phyloP scores from a whole-genome alignment of 345 rosid species.

The Erysimum cheiranthoides region DNA sequence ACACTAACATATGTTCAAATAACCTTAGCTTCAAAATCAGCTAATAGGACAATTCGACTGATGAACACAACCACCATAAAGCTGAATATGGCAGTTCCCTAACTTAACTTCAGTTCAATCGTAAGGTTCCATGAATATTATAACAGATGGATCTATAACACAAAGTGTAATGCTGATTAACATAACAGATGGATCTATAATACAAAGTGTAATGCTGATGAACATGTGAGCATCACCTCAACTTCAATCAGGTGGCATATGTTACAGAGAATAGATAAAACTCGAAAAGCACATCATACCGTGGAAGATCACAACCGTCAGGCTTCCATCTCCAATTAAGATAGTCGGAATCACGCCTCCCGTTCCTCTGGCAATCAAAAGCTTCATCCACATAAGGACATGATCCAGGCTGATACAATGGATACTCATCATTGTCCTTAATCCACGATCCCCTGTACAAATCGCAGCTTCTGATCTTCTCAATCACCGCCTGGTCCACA shows the following conservation, averaged over 20 bases:
- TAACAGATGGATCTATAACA: too few relatives aligned
- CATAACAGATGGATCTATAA: too few relatives aligned
- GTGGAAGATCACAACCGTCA: constrained; percentile 84
- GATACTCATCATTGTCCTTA: constrained; percentile 60
- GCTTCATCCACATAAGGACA: constrained; percentile 93
- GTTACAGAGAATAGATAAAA: background rate
- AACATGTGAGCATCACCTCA: background rate
- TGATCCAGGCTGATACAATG: constrained; percentile 76
- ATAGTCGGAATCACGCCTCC: constrained; percentile 75
- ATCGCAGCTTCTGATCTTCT: constrained; percentile 63
- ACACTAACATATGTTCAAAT: background rate
- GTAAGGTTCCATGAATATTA: background rate
- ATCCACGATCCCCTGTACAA: constrained; percentile 80
- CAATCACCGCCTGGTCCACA: constrained; percentile 31
- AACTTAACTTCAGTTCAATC: background rate
- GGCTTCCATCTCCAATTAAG: constrained; percentile 93
- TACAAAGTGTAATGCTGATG: background rate
- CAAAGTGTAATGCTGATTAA: background rate
- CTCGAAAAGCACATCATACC: constrained; percentile 26
- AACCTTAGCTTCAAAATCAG: constrained; percentile 12
- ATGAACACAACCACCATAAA: background rate
- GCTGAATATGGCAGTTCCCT: background rate
- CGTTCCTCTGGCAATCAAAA: constrained; percentile 84
- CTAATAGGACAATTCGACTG: constrained; percentile 1
- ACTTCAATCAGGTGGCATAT: background rate